Evolutionary conservation across 345 rosid species (phyloP), one percentile per base, ranked within the genome.

Genomic region (sweet orange (Citrus sinensis)): DNA sequence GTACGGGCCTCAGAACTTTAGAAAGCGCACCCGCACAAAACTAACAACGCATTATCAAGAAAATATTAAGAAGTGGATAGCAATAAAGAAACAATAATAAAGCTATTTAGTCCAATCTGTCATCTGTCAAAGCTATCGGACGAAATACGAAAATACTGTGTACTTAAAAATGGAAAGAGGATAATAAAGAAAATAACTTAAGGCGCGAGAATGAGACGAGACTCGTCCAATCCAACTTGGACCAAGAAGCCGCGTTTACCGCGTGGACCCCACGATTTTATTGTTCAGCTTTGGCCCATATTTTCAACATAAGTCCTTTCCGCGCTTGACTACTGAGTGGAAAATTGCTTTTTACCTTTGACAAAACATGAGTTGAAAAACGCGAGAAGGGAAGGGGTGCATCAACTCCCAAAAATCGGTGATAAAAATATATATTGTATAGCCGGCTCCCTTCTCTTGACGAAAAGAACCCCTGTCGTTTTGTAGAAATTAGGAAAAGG

Each of bases 211-310:
- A 14, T 7, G 49, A 54, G 9, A 37, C 37, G 61, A 29, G 61
- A 32, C 37, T 59, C 73, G 70, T 58, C 71, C 71, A n/a, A 66
- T 51, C 29, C 65, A 55, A 39, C 37, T 64, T 19, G 73, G 71
- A 42, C 62, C 25, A 55, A 55, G 60, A 73, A 20, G 67, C 69
- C 73, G 60, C 40, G 77, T 74, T 54, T 22, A 77, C 70, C 14
- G 74, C 37, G 80, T 80, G 73, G 82, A 60, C 73, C 84, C 85
- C 42, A 27, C 78, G 29, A 13, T 46, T 27, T 72, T 65, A 17
- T 32, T 32, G 68, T 7, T 17, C 82, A 62, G 74, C 49, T 61
- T 65, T 24, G 76, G 78, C 74, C 76, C 79, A 24, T 69, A 25
- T 34, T 69, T 65, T 19, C 37, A 67, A 49, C 70, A 0, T 58